Conservation (phyloP, 2,329 filamentous ascomycete species). For the Botrytis cinerea region DNA sequence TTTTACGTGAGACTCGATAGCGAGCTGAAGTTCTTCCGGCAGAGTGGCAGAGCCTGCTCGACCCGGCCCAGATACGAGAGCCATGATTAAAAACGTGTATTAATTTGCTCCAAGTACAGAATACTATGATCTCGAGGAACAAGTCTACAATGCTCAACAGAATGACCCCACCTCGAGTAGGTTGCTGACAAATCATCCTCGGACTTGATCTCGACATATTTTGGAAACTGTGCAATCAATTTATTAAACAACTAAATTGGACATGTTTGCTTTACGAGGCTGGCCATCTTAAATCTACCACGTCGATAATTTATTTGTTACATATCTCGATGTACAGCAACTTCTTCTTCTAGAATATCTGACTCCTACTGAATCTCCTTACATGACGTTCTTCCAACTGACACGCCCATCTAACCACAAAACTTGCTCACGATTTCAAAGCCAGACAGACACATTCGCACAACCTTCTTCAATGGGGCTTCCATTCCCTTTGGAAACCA, state of each 20-base stretch:
- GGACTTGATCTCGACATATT: background rate
- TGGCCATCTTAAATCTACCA: background rate
- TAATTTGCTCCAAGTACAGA: background rate
- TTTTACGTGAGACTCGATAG: conserved; percentile 66
- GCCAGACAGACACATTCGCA: background rate
- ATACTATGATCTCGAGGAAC: background rate
- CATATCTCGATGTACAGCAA: background rate
- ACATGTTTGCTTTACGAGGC: background rate
- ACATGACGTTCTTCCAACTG: background rate
- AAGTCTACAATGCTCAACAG: background rate
- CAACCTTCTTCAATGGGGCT: background rate
- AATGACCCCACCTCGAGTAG: background rate
- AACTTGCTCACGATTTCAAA: background rate
- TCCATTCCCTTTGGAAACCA: conserved; percentile 25
- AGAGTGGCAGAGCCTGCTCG: conserved; percentile 33
- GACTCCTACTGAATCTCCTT: background rate
- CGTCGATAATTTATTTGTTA: background rate
- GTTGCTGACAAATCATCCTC: background rate
- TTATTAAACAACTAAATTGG: background rate
- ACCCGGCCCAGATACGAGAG: conserved; percentile 41
- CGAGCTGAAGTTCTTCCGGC: conserved; percentile 41
- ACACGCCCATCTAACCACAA: background rate
- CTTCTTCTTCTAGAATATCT: background rate
- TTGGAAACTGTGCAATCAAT: background rate
- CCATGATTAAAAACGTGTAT: conserved; percentile 32